A percentile compares a stretch with the other conserved stretches of the same genome.
These are phyloP conservation scores for Apiotrichum porosum DNA, from an alignment of 1,284 basidiomycete genomes.

Conservation along the genomic window DNA sequence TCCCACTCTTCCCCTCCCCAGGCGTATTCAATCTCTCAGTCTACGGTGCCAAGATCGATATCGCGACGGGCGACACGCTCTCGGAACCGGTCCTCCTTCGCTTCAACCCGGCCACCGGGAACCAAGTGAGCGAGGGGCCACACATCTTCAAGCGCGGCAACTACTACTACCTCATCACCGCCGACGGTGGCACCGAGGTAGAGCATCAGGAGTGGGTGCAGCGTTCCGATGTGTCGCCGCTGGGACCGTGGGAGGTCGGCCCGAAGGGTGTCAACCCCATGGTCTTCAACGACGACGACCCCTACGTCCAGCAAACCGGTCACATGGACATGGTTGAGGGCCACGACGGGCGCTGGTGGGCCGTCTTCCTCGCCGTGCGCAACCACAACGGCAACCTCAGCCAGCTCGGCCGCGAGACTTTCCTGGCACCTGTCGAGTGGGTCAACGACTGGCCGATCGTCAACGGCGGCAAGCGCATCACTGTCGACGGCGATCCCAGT, in stretches of 20 bases:
- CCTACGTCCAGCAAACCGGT: conserved; percentile 20
- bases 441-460: conserved; percentile 24
- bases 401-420: conserved; percentile 24
- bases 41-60: conserved; percentile 8
- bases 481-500: not conserved
- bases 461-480: conserved; percentile 7
- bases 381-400: not conserved
- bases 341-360: conserved; percentile 22
- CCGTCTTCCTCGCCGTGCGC: conserved; percentile 23
- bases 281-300: conserved; percentile 21
- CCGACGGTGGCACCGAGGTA: conserved; percentile 34
- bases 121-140: conserved; percentile 24
- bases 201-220: conserved; percentile 24
- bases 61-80: conserved; percentile 2
- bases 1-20: too few relatives aligned
- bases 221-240: conserved; percentile 11
- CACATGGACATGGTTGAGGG: conserved; percentile 28
- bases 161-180: conserved; percentile 29
- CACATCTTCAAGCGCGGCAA: conserved; percentile 28
- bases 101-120: not conserved
- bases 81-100: not conserved
- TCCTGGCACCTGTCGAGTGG: conserved; percentile 23
- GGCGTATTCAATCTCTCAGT: not conserved
- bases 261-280: conserved; percentile 22
- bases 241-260: conserved; percentile 13